Percentiles rank a stretch among this genome's conserved stretches.
These are phyloP conservation scores for Melianthus villosus DNA, from an alignment of 441 rosid genomes.

Conservation along the genomic window DNA sequence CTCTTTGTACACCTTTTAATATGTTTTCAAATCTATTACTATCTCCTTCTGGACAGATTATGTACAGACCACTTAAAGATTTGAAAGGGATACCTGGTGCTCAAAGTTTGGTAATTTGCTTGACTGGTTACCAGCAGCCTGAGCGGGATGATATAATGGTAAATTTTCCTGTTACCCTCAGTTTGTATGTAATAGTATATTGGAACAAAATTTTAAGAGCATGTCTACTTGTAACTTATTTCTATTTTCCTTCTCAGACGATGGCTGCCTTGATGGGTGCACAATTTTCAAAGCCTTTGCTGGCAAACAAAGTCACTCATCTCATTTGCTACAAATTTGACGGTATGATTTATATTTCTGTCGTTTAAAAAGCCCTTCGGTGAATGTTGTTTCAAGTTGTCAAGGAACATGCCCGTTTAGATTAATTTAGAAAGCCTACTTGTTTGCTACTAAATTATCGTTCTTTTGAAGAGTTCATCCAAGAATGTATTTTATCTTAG, in stretches of 20 bases:
- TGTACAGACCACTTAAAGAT: conserved; percentile 62
- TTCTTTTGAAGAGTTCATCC: too few relatives aligned
- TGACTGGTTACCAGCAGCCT: conserved; percentile 83
- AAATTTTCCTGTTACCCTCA: conserved; percentile 1
- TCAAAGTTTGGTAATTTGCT: conserved; percentile 38
- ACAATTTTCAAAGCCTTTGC: conserved; percentile 74
- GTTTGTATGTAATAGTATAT: not conserved
- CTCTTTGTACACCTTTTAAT: not conserved
- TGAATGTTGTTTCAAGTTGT: too few relatives aligned
- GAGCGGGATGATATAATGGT: conserved; percentile 95
- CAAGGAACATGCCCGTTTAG: too few relatives aligned
- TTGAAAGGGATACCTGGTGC: conserved; percentile 80
- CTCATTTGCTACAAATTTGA: conserved; percentile 90
- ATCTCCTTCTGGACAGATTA: conserved; percentile 21
- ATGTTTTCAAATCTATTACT: not conserved
- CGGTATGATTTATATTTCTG: conserved; percentile 26
- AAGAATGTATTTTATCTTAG: too few relatives aligned
- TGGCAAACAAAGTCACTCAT: conserved; percentile 77
- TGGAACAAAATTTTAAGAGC: not conserved
- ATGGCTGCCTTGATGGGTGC: conserved; percentile 94
- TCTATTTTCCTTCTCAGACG: conserved; percentile 30
- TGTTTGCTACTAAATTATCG: too few relatives aligned
- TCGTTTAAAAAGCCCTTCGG: too few relatives aligned
- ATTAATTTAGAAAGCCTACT: too few relatives aligned
- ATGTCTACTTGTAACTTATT: not conserved